These are phyloP conservation scores for Fusarium multiceps DNA, from an alignment of 2,329 filamentous ascomycete species.

Conservation along the genomic window DNA sequence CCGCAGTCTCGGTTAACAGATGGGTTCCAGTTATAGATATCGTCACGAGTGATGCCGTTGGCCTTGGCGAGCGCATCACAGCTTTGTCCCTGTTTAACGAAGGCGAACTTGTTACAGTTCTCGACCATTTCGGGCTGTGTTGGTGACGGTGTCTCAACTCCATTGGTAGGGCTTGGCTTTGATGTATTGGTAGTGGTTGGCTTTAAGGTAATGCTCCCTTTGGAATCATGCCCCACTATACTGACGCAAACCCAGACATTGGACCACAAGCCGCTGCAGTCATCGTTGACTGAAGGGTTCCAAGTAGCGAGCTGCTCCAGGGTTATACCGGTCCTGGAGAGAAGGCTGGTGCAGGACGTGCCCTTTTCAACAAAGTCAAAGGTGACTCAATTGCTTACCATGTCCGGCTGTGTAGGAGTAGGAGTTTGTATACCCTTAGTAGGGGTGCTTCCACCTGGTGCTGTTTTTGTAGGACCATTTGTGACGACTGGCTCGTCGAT, in stretches of 20 bases:
- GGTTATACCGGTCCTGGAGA: background rate
- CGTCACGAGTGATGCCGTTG: background rate
- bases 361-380: too few species aligned
- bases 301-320: background rate
- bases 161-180: background rate
- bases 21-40: background rate
- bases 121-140: background rate
- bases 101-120: background rate
- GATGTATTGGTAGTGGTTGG: background rate
- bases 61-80: background rate
- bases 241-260: conserved; percentile 5
- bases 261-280: background rate
- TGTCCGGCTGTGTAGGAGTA: too few species aligned
- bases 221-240: background rate
- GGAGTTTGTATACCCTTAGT: too few species aligned
- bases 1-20: background rate
- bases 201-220: background rate
- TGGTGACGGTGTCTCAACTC: background rate
- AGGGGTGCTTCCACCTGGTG: too few species aligned
- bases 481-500: too few species aligned
- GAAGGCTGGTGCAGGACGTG: too few species aligned
- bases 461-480: too few species aligned
- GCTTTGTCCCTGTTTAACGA: background rate
- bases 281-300: background rate
- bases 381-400: too few species aligned